A percentile compares a stretch with the other conserved stretches of the same genome.
Evolutionary conservation across 768 basidiomycete species (phyloP).

Genomic region (Boletus edulis): DNA sequence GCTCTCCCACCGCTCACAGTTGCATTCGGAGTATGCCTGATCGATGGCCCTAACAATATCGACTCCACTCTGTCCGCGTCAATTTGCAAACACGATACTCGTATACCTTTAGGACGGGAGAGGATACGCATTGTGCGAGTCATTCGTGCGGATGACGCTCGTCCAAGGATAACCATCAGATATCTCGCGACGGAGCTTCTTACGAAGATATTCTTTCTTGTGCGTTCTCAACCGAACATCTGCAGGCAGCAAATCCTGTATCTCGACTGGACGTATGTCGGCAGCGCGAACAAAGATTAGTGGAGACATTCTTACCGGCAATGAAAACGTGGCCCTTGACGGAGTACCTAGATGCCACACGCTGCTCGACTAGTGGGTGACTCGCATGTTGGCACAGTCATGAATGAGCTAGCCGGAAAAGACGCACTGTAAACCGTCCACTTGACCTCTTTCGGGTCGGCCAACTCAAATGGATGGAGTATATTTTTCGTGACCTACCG

Average conservation of each 20-base stretch:
- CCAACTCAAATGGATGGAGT: slow-evolving; percentile 54
- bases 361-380: slow-evolving; percentile 56
- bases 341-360: slow-evolving; percentile 63
- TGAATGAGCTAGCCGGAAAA: neutral
- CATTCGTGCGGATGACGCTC: no score
- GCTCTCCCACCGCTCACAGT: no score
- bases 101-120: no score
- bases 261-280: slow-evolving; percentile 34
- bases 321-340: slow-evolving; percentile 66
- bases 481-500: slow-evolving; percentile 52
- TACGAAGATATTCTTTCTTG: no score
- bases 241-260: slow-evolving; percentile 37
- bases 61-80: no score
- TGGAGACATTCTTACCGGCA: slow-evolving; percentile 45
- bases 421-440: slow-evolving; percentile 72
- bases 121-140: no score
- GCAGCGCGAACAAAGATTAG: slow-evolving; percentile 33
- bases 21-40: no score
- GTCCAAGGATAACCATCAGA: no score
- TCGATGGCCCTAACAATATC: no score
- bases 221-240: slow-evolving; percentile 33
- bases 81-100: no score
- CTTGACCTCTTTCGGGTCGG: slow-evolving; percentile 45
- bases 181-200: no score
- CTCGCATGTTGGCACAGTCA: neutral